These are phyloP conservation scores for Strigomonas culicis DNA, from an alignment of 208 protist species.

Conservation along the genomic window DNA sequence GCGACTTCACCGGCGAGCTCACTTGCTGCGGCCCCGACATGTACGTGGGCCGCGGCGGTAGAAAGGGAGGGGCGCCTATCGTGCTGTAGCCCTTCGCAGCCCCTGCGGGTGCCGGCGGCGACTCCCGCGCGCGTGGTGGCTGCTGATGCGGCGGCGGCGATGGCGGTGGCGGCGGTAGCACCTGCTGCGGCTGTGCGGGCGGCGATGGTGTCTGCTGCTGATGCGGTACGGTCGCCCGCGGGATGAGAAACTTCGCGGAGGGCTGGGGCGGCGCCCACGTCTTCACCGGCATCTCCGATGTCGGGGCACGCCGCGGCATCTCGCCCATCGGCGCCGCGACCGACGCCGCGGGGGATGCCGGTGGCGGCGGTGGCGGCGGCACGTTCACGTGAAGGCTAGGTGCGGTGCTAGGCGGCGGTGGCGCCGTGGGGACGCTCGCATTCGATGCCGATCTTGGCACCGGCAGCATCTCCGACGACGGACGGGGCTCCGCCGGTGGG, in stretches of 20 bases:
- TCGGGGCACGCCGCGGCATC: constrained; percentile 9
- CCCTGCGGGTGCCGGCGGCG: neutral
- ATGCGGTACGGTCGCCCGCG: constrained; percentile 6
- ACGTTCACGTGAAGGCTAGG: too few relatives aligned
- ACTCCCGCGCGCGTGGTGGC: neutral
- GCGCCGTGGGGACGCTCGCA: too few relatives aligned
- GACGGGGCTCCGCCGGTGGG: too few relatives aligned
- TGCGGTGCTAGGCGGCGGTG: too few relatives aligned
- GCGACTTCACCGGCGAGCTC: too few relatives aligned
- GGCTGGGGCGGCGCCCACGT: constrained; percentile 1
- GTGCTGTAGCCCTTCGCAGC: neutral
- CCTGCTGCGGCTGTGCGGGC: constrained; percentile 13
- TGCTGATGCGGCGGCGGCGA: constrained; percentile 12
- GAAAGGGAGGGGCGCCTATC: too few relatives aligned
- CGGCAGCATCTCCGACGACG: too few relatives aligned
- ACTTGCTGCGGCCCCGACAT: too few relatives aligned
- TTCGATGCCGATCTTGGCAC: too few relatives aligned
- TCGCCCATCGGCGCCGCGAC: too few relatives aligned
- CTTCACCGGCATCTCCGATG: constrained; percentile 7
- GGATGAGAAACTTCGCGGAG: constrained; percentile 9
- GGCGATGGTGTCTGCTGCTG: constrained; percentile 10
- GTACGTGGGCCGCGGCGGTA: too few relatives aligned
- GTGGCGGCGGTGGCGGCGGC: neutral
- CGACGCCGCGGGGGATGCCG: neutral
- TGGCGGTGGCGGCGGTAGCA: constrained; percentile 7